Evolutionary conservation across 768 basidiomycete species (phyloP).

Genomic region (Lentinus brumalis): DNA sequence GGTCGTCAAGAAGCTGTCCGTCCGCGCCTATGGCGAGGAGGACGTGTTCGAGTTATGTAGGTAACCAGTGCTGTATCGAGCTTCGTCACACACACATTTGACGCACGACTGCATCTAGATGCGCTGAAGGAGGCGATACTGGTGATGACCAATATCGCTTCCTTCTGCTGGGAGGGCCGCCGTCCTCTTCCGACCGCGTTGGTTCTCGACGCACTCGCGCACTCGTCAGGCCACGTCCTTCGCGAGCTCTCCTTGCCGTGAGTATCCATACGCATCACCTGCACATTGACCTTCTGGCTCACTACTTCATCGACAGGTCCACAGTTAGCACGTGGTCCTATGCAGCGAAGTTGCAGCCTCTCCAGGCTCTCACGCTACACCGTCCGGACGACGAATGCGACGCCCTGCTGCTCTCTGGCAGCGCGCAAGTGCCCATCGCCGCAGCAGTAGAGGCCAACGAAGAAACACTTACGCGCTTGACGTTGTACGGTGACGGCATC

Average conservation of each 20-base stretch:
- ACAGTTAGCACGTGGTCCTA: too few species aligned
- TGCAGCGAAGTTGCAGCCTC: not conserved
- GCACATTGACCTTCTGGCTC: too few species aligned
- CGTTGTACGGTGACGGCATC: not conserved
- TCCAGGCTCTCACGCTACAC: too few species aligned
- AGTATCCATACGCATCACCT: not conserved
- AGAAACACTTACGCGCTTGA: not conserved
- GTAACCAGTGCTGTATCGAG: too few species aligned
- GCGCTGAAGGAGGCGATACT: not conserved
- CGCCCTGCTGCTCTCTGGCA: not conserved
- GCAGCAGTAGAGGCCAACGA: not conserved
- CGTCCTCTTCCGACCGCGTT: not conserved
- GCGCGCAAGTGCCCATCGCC: not conserved
- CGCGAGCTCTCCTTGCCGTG: conserved; percentile 2
- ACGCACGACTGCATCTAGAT: too few species aligned
- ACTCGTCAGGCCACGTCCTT: not conserved
- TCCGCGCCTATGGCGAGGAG: too few species aligned
- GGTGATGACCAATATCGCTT: not conserved
- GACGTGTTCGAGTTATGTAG: too few species aligned
- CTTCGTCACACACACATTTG: too few species aligned
- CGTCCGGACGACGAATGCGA: not conserved
- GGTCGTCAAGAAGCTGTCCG: too few species aligned
- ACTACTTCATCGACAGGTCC: not conserved
- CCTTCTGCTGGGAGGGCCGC: conserved; percentile 4
- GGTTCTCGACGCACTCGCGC: not conserved